These are phyloP conservation scores for Talaromyces sp. DNA, from an alignment of 2,329 filamentous ascomycete genomes.

Conservation along the genomic window DNA sequence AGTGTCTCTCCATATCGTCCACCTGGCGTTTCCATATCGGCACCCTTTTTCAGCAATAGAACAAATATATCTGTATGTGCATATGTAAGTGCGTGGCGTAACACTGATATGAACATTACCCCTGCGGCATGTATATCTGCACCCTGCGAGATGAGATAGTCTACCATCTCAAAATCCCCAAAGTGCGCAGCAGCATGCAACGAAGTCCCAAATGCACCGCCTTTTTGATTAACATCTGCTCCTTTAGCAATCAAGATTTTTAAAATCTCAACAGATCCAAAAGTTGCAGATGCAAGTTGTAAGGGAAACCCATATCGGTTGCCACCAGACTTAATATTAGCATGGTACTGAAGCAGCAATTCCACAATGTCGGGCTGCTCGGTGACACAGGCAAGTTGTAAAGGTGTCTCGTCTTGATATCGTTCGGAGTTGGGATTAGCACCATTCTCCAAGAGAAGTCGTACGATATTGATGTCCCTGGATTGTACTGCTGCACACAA, in stretches of 20 bases:
- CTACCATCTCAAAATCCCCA: constrained; percentile 2
- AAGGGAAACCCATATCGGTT: not conserved
- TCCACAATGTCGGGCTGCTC: not conserved
- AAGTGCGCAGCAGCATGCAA: constrained; percentile 9
- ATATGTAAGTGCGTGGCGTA: not conserved
- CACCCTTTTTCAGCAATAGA: constrained; percentile 2
- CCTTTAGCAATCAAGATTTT: constrained; percentile 1
- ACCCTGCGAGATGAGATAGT: constrained; percentile 1
- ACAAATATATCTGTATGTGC: not conserved
- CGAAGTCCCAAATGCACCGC: constrained; percentile 2
- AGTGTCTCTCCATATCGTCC: not conserved
- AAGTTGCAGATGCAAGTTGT: not conserved
- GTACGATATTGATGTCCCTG: not conserved
- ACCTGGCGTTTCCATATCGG: constrained; percentile 6
- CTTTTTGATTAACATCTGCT: constrained; percentile 4
- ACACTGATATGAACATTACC: not conserved
- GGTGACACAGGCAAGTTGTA: constrained; percentile 1
- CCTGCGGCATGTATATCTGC: constrained; percentile 7
- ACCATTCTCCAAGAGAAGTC: not conserved
- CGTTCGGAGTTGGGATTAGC: not conserved
- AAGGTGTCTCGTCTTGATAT: not conserved
- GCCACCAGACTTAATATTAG: not conserved
- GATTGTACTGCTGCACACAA: not conserved
- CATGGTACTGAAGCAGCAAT: constrained; percentile 1
- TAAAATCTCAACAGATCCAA: not conserved